Evolutionary conservation across 192 early-diverging fungal genomes (phyloP), one percentile per base, ranked within the genome.

Genomic region (Umbelopsis sp.): DNA sequence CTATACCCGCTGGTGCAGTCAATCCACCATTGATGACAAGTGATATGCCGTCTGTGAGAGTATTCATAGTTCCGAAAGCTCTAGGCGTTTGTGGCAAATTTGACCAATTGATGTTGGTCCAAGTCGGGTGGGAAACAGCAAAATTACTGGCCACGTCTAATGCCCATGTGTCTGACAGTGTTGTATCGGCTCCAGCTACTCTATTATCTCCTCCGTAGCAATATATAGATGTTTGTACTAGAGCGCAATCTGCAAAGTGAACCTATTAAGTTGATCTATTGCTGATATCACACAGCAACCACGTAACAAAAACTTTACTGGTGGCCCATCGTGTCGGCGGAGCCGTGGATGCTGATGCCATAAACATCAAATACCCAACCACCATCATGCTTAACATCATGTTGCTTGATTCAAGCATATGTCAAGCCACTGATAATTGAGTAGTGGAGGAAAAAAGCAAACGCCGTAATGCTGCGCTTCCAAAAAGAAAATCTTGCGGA

Each of bases 151-250:
- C 55, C 0, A 61, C 12, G 13, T 25, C 16, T 18, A 61, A 30
- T 16, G 27, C 25, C 55, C 27, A 61, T 2, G 55, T 61, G 16
- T 61, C 55, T 5, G 55, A 61, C 35, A 61, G 55, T 35, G 30
- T 61, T 35, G 30, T 16, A 13, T 35, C 55, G 5, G 25, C 51
- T 22, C 30, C 30, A 18, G 11, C 16, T 25, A 6, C 30, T 35
- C 27, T 61, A 61, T 13, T 35, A 16, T 61, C 55, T 0, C 55
- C 55, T 27, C 55, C 55, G 18, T 61, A 61, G 16, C 55, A 61
- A 16, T 61, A 61, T 27, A 61, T 61, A n/a, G 25, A 33, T 6
- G 25, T 61, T 35, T 11, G 10, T 5, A 61, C 55, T 37, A 35
- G 2, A 18, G 30, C 27, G 18, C 55, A 61, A 25, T 25, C 55